Conservation (phyloP, 768 basidiomycete species). For the Calocybe indica region DNA sequence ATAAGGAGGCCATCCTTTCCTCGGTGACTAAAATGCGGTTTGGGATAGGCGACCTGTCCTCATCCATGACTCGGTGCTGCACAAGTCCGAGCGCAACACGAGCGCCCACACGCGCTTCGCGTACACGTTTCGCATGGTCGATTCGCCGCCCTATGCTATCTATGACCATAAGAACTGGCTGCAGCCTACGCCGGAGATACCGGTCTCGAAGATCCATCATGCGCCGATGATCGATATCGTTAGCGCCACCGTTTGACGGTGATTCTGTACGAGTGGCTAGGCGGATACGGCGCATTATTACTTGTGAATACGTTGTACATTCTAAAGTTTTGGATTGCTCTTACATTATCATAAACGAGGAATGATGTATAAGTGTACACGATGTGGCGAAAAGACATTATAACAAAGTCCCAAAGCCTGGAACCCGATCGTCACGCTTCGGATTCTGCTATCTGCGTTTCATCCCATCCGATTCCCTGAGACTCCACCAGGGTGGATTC, state of each 20-base stretch:
- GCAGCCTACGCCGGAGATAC: slow-evolving; percentile 80
- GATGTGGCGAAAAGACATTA: too few relatives aligned
- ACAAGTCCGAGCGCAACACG: slow-evolving; percentile 85
- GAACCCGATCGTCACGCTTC: not conserved
- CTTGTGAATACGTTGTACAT: too few relatives aligned
- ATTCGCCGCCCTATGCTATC: slow-evolving; percentile 57
- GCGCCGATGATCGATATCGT: too few relatives aligned
- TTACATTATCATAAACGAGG: too few relatives aligned
- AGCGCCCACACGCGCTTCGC: slow-evolving; percentile 80
- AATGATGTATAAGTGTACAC: too few relatives aligned
- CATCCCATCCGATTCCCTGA: slow-evolving; percentile 5
- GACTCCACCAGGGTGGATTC: not conserved
- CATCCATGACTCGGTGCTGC: slow-evolving; percentile 90
- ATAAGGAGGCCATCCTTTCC: too few relatives aligned
- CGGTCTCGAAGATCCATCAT: slow-evolving; percentile 36
- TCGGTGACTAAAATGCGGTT: too few relatives aligned
- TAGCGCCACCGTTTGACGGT: too few relatives aligned
- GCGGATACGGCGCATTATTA: too few relatives aligned
- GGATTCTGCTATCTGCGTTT: slow-evolving; percentile 6
- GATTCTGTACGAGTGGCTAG: too few relatives aligned
- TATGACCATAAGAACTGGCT: slow-evolving; percentile 96
- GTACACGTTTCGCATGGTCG: slow-evolving; percentile 96
- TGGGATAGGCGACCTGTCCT: slow-evolving; percentile 72
- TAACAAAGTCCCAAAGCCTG: not conserved
- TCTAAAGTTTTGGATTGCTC: too few relatives aligned